Base-by-base conservation (phyloP, 164 flowering plant genomes). In the Cinnamomum micranthum region DNA sequence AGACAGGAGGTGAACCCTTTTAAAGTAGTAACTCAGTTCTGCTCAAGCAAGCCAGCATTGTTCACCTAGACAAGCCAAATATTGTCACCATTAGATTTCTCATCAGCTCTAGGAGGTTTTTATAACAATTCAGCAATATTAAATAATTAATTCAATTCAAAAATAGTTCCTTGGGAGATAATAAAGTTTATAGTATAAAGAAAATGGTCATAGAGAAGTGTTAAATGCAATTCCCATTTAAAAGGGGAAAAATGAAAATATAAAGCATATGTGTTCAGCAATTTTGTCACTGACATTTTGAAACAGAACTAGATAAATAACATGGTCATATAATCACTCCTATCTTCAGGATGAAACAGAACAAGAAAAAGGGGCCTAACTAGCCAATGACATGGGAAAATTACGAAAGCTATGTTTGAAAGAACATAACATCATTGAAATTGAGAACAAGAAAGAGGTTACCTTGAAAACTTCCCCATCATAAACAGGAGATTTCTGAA, bases 391-490 rank as follows among this genome's bases (percentile, higher is more conserved):
- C 47, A 41, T 41, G 47, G 10, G 47, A 41, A 41, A 41, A 41
- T 7, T 41, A 41, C 47, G 1, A 35, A 35, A 6, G 47, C 47
- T 35, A 35, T 35, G 47, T 41, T 41, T 41, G 47, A 41, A 41
- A 41, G 47, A 41, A 41, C 47, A 41, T 41, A 6, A 41, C 47
- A 41, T 41, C 10, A 9, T 41, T 41, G 47, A 41, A 41, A 41
- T 41, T 41, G 47, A 2, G 22, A 20, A 20, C 23, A 17, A 41
- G 47, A 41, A 41, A 41, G 47, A 7, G 35, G 7, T 33, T 28
- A 90, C 98, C 97, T 93, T 82, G 82, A 95, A 95, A 67, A 92
- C 95, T 1, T 88, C 84, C 84, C 93, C 97, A 74, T 93, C 99
- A 69, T 92, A 95, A 73, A 91, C 91, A 24, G 97, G 98, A 9